Conservation (phyloP, 768 basidiomycete species). For the Rhodotorula graminis region DNA sequence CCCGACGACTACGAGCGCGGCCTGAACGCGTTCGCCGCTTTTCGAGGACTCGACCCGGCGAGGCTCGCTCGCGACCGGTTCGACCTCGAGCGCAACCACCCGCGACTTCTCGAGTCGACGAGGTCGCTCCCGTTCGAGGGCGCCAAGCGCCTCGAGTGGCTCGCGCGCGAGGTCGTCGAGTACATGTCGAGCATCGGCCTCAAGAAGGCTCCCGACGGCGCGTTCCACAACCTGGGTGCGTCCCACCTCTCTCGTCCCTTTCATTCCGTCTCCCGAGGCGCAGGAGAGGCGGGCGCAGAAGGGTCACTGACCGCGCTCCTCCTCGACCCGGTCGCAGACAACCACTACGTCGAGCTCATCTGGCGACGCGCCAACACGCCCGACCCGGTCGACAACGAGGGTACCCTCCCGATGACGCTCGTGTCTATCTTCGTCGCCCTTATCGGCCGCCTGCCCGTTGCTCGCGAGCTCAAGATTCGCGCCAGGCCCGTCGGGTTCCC, state of each 20-base stretch:
- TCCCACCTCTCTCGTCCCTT: no score
- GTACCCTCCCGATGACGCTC: slow-evolving; percentile 32
- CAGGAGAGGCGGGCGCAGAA: no score
- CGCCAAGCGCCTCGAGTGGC: slow-evolving; percentile 8
- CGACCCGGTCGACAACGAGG: neutral
- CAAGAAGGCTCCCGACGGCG: neutral
- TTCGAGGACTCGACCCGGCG: slow-evolving; percentile 17
- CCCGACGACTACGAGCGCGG: slow-evolving; percentile 30
- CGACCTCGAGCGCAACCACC: slow-evolving; percentile 2
- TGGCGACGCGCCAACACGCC: neutral
- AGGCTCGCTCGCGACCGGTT: neutral
- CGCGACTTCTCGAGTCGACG: neutral
- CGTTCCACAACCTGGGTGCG: slow-evolving; percentile 22
- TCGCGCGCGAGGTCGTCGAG: slow-evolving; percentile 10
- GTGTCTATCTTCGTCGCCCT: slow-evolving; percentile 35
- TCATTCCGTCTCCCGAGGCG: no score
- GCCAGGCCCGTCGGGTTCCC: slow-evolving; percentile 27
- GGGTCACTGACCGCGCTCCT: no score
- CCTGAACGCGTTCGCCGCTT: slow-evolving; percentile 20
- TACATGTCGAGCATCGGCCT: slow-evolving; percentile 11
- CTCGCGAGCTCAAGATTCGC: slow-evolving; percentile 5
- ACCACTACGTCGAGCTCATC: slow-evolving; percentile 28
- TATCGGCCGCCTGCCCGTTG: slow-evolving; percentile 18
- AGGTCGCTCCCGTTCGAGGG: neutral
- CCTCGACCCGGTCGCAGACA: neutral